Percentiles rank a stretch among this genome's conserved stretches.
These are phyloP conservation scores for Rhizopogon sp. DNA, from an alignment of 768 basidiomycete genomes.

Conservation along the genomic window DNA sequence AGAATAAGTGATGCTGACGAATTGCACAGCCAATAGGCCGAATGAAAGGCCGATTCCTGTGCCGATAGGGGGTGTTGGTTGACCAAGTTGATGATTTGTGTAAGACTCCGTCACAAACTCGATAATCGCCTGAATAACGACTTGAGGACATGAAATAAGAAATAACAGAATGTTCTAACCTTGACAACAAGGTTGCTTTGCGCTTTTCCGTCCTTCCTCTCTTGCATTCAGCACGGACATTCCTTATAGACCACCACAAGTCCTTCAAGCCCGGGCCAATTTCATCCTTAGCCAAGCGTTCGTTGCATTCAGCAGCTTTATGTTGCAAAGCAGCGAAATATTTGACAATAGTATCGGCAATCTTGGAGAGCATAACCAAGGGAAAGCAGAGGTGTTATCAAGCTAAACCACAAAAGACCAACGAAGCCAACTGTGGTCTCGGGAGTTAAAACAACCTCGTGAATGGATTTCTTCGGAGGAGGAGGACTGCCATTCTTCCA, in stretches of 20 bases:
- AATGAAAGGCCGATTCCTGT: too few species aligned
- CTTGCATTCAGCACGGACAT: conserved; percentile 47
- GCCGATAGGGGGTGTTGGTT: too few species aligned
- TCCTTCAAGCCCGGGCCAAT: conserved; percentile 49
- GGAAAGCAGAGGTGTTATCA: conserved; percentile 68
- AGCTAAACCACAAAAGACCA: conserved; percentile 59
- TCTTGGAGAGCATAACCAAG: conserved; percentile 62
- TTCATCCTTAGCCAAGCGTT: conserved; percentile 58
- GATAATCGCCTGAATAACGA: conserved; percentile 52
- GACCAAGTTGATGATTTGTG: conserved; percentile 19
- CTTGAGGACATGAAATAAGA: not conserved
- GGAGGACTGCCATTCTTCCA: conserved; percentile 18
- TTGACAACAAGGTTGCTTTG: conserved; percentile 68
- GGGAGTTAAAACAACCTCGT: conserved; percentile 58
- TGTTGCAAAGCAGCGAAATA: conserved; percentile 58
- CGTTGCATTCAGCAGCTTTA: conserved; percentile 68
- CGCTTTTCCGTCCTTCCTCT: conserved; percentile 56
- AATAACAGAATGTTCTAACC: conserved; percentile 32
- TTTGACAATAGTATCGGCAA: conserved; percentile 57
- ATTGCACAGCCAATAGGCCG: too few species aligned
- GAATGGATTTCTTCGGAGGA: conserved; percentile 46
- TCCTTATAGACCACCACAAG: conserved; percentile 55
- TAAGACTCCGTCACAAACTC: conserved; percentile 34
- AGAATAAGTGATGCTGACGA: too few species aligned
- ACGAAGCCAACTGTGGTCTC: conserved; percentile 61